phyloP scores from a whole-genome alignment of 225 moss, liverwort and hornwort species.

The Climacium dendroides region DNA sequence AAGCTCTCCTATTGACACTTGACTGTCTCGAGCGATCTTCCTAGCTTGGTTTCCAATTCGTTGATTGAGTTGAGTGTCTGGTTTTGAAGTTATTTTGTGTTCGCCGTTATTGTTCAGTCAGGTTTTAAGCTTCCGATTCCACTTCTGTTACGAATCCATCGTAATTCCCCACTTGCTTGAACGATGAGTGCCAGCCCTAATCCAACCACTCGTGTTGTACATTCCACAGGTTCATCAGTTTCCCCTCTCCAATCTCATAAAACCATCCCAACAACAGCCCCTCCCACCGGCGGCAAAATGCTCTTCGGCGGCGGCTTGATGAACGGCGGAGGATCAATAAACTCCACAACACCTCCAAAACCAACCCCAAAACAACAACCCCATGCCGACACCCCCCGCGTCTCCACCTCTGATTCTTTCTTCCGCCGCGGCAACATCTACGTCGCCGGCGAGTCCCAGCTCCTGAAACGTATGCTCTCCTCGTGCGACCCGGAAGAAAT shows the following conservation, averaged over 20 bases:
- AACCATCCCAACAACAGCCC: constrained; percentile 1
- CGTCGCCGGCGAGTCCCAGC: constrained; percentile 34
- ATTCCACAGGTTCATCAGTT: constrained; percentile 4
- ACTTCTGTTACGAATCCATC: background rate
- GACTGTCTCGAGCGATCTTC: background rate
- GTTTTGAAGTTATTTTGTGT: background rate
- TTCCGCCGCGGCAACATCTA: constrained; percentile 24
- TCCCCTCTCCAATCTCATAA: constrained; percentile 14
- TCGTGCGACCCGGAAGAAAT: constrained; percentile 70
- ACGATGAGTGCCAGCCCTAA: too few species aligned
- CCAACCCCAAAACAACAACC: background rate
- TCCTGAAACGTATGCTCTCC: constrained; percentile 40
- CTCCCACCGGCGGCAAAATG: constrained; percentile 26
- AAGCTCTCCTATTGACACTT: background rate
- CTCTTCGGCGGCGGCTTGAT: constrained; percentile 26
- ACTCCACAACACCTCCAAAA: background rate
- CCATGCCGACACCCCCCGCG: constrained; percentile 23
- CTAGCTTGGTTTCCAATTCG: background rate
- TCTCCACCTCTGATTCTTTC: background rate
- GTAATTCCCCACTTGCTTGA: background rate
- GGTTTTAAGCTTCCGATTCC: background rate
- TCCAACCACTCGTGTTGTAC: background rate
- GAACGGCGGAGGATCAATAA: background rate
- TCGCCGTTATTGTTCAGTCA: background rate
- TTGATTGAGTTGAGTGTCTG: background rate